Evolutionary conservation across 2,329 filamentous ascomycete genomes (phyloP), one percentile per base, ranked within the genome.

Genomic region (Cordyceps tenuipes): DNA sequence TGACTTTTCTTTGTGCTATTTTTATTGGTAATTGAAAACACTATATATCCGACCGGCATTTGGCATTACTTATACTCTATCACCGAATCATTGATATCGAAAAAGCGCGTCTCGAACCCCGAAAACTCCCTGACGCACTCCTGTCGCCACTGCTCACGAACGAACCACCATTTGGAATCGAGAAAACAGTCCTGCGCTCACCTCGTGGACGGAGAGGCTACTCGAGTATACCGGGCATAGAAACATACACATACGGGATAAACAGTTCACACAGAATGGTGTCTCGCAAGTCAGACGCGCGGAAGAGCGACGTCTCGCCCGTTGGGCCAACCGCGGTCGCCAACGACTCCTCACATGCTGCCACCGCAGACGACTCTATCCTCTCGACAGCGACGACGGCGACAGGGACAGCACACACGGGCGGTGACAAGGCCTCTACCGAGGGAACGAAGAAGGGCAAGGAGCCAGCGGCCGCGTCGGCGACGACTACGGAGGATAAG

Each of bases 301-400:
- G 79, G 57, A 86, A 85, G 69, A 80, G 77, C 63, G 81, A 82
- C 65, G 66, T 72, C 31, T 60, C 68, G 47, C 74, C 74, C 63
- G 75, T 72, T 63, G 12, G 34, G 10, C 10, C 34, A 13, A 77
- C 75, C 72, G 76, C 80, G 64, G 74, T 17, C 21, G 29, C 39
- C 13, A 26, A 13, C 13, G 39, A 50, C n/a, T 19, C 39, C 9
- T 56, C 43, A 47, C 53, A 56, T 17, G 26, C 36, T n/a, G 39
- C 41, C 17, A 21, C 4, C 15, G 49, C 43, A 17, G 56, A 59
- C 36, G 56, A 46, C 19, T 46, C 56, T 13, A n/a, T 39, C 34
- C 47, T 46, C 19, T 59, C 57, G 31, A 53, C 49, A 15, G 10
- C 55, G 36, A 44, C 15, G 15, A n/a, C 79, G 12, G 74, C 74